phyloP scores from a whole-genome alignment of 2,329 filamentous ascomycete species.

The Fusarium beomiforme region DNA sequence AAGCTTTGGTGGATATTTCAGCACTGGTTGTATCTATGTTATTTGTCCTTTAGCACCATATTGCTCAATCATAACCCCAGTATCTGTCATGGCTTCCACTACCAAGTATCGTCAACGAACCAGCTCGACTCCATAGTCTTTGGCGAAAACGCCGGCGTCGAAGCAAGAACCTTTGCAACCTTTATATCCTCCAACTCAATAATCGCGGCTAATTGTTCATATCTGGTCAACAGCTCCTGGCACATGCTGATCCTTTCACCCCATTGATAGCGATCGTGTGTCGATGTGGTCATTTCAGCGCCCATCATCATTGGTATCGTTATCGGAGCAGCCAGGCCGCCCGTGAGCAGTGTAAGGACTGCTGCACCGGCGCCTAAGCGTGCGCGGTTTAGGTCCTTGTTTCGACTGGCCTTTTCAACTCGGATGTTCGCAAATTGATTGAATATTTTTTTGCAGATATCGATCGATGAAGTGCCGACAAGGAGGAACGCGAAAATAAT shows the following conservation, averaged over 20 bases:
- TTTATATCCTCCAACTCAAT: background rate
- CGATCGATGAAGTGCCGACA: background rate
- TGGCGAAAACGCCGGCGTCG: background rate
- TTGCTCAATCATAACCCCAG: background rate
- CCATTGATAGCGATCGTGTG: background rate
- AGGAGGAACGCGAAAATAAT: conserved; percentile 1
- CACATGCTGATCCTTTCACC: background rate
- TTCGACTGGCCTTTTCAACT: conserved; percentile 3
- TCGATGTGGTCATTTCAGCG: background rate
- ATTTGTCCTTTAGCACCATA: too few relatives aligned
- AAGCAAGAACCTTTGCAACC: background rate
- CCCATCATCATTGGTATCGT: background rate
- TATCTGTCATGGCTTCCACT: fast-evolving
- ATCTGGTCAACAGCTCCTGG: background rate
- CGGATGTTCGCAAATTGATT: conserved; percentile 9
- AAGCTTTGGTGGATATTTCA: background rate
- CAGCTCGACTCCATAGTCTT: conserved; percentile 6
- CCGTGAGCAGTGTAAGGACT: background rate
- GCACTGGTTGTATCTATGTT: background rate
- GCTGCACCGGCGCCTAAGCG: conserved; percentile 15
- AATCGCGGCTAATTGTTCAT: background rate
- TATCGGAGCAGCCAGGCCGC: background rate
- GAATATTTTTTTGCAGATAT: conserved; percentile 2
- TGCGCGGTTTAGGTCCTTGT: background rate
- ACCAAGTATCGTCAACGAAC: conserved; percentile 15